phyloP scores from a whole-genome alignment of 2,329 filamentous ascomycete genomes.

The Ambrosiella xylebori region DNA sequence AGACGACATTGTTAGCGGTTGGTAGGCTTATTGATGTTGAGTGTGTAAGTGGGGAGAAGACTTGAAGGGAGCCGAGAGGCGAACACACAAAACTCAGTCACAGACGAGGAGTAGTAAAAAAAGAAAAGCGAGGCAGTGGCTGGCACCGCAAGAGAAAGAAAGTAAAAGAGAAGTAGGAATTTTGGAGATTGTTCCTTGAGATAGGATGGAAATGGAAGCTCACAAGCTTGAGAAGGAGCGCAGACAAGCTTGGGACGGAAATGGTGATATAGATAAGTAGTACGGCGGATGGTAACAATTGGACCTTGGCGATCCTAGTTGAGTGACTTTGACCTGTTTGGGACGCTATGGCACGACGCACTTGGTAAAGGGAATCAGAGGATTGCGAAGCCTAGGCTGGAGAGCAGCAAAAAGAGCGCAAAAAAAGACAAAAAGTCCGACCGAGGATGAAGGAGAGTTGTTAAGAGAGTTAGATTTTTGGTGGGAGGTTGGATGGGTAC shows the following conservation, averaged over 20 bases:
- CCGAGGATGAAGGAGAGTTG: not conserved
- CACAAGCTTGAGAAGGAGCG: not conserved
- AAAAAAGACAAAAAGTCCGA: constrained; percentile 7
- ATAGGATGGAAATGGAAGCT: constrained; percentile 2
- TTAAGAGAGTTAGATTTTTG: not conserved
- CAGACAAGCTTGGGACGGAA: not conserved
- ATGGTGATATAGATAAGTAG: not conserved
- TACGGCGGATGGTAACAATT: not conserved
- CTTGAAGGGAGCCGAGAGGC: not conserved
- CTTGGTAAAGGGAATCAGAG: constrained; percentile 1
- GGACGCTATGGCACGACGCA: constrained; percentile 3
- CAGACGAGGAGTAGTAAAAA: not conserved
- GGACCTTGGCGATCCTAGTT: not conserved
- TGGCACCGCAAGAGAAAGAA: constrained; percentile 9
- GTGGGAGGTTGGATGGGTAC: not conserved
- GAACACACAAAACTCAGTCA: constrained; percentile 3
- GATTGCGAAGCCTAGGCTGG: not conserved
- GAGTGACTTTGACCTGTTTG: constrained; percentile 2
- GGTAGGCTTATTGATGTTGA: constrained; percentile 11
- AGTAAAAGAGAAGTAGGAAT: not conserved
- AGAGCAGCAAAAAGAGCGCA: constrained; percentile 7
- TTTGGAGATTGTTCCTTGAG: not conserved
- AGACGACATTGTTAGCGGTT: constrained; percentile 24
- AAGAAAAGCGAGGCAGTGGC: constrained; percentile 1
- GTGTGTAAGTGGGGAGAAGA: not conserved